Percentiles rank a stretch among this genome's conserved stretches.
Conservation (phyloP, 1,284 basidiomycete species). For the Boletellus sp. region DNA sequence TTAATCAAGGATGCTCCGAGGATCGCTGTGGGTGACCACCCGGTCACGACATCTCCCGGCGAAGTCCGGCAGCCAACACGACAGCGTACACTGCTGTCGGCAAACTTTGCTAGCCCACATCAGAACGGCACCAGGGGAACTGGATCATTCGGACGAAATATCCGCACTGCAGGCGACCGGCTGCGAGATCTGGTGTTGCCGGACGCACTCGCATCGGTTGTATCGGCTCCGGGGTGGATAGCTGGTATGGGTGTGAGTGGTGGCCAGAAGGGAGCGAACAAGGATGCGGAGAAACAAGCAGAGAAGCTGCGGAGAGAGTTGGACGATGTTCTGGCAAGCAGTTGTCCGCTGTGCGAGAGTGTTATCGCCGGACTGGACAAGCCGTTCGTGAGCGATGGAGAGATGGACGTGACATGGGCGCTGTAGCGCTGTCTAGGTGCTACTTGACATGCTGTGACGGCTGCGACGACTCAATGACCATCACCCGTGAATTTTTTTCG, state of each 20-base stretch:
- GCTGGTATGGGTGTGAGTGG: slow-evolving; percentile 51
- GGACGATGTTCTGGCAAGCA: slow-evolving; percentile 83
- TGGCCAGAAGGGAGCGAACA: slow-evolving; percentile 46
- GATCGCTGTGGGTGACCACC: slow-evolving; percentile 33
- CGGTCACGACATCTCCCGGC: slow-evolving; percentile 33
- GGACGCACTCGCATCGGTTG: slow-evolving; percentile 77
- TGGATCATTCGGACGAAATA: slow-evolving; percentile 70
- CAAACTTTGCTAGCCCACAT: slow-evolving; percentile 60
- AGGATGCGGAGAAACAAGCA: slow-evolving; percentile 55
- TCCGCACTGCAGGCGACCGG: slow-evolving; percentile 85
- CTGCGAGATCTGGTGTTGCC: slow-evolving; percentile 89
- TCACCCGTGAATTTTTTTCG: slow-evolving; percentile 67
- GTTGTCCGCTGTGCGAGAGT: slow-evolving; percentile 89
- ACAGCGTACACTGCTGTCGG: slow-evolving; percentile 68
- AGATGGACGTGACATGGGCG: slow-evolving; percentile 79
- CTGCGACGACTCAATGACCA: neutral
- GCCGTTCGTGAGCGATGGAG: slow-evolving; percentile 80
- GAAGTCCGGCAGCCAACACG: slow-evolving; percentile 43
- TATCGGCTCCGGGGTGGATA: slow-evolving; percentile 67
- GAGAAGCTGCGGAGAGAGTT: slow-evolving; percentile 76
- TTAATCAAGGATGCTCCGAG: slow-evolving; percentile 57
- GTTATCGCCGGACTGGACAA: slow-evolving; percentile 82
- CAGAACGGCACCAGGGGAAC: slow-evolving; percentile 60
- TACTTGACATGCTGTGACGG: slow-evolving; percentile 1
- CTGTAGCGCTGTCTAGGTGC: slow-evolving; percentile 42